Conservation (phyloP, 257 asterid species). For the Mitragyna speciosa region DNA sequence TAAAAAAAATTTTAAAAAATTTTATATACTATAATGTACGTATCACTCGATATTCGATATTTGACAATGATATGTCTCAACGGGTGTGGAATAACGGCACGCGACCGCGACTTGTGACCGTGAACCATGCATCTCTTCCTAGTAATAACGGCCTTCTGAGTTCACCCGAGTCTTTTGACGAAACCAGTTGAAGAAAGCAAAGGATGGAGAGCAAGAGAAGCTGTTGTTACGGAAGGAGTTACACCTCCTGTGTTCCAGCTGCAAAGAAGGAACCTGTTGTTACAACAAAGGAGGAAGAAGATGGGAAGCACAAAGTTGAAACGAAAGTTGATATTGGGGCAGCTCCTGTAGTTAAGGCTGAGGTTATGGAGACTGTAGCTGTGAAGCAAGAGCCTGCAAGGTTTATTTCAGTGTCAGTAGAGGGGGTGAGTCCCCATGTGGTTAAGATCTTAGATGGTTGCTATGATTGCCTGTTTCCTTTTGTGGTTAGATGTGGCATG, state of each 20-base stretch:
- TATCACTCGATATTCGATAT: too few relatives aligned
- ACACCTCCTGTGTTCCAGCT: neutral
- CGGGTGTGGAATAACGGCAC: too few relatives aligned
- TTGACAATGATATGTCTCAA: too few relatives aligned
- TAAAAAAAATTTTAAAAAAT: too few relatives aligned
- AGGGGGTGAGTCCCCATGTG: neutral
- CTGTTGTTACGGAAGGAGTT: neutral
- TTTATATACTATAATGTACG: too few relatives aligned
- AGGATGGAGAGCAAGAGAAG: neutral
- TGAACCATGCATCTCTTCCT: too few relatives aligned
- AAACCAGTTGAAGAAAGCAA: neutral
- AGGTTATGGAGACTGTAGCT: neutral
- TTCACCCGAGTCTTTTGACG: neutral
- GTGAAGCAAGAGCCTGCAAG: constrained; percentile 1
- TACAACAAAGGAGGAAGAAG: neutral
- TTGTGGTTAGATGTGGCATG: neutral
- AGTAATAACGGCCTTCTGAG: neutral
- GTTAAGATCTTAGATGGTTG: neutral
- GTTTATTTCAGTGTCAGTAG: neutral
- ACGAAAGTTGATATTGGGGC: neutral
- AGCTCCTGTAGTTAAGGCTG: neutral
- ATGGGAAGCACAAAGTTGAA: neutral
- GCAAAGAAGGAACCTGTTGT: too few relatives aligned
- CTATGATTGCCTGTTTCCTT: neutral
- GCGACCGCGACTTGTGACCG: too few relatives aligned